These are phyloP conservation scores for Hypoxylon sp. DNA, from an alignment of 2,329 filamentous ascomycete species.

Conservation along the genomic window DNA sequence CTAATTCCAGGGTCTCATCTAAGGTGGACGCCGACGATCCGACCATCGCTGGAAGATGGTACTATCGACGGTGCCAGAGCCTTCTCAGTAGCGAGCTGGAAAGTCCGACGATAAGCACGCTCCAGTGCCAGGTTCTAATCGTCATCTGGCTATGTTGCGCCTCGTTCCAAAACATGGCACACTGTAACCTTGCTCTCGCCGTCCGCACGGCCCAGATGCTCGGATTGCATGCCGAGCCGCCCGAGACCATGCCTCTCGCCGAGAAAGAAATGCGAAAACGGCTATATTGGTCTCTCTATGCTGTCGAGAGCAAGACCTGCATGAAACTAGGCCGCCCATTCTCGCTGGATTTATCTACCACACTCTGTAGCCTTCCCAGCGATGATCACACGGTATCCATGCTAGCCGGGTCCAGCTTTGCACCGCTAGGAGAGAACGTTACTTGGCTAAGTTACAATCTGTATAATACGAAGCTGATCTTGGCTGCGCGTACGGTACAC, in stretches of 20 bases:
- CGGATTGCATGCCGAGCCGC: slow-evolving; percentile 58
- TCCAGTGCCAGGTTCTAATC: slow-evolving; percentile 58
- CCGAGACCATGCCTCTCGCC: slow-evolving; percentile 48
- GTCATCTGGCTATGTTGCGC: slow-evolving; percentile 56
- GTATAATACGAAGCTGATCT: slow-evolving; percentile 48
- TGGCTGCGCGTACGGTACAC: slow-evolving; percentile 45
- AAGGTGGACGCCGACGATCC: slow-evolving; percentile 46
- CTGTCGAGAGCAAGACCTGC: slow-evolving; percentile 56
- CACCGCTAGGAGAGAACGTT: slow-evolving; percentile 43
- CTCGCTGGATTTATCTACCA: slow-evolving; percentile 44
- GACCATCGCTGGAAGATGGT: slow-evolving; percentile 54
- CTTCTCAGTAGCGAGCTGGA: slow-evolving; percentile 56
- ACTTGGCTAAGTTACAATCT: slow-evolving; percentile 51
- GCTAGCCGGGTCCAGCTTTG: slow-evolving; percentile 45
- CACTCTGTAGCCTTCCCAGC: slow-evolving; percentile 49
- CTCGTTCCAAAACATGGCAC: slow-evolving; percentile 57
- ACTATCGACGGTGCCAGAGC: slow-evolving; percentile 56
- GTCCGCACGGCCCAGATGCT: slow-evolving; percentile 56
- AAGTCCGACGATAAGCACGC: slow-evolving; percentile 54
- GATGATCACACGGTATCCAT: slow-evolving; percentile 46
- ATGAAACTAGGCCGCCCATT: slow-evolving; percentile 58
- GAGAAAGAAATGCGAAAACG: slow-evolving; percentile 49
- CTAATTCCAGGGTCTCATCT: slow-evolving; percentile 19
- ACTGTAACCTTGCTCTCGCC: slow-evolving; percentile 51
- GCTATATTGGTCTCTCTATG: slow-evolving; percentile 61